These are phyloP conservation scores for Singerocomus rubriflavus DNA, from an alignment of 1,284 basidiomycete genomes.

Conservation along the genomic window DNA sequence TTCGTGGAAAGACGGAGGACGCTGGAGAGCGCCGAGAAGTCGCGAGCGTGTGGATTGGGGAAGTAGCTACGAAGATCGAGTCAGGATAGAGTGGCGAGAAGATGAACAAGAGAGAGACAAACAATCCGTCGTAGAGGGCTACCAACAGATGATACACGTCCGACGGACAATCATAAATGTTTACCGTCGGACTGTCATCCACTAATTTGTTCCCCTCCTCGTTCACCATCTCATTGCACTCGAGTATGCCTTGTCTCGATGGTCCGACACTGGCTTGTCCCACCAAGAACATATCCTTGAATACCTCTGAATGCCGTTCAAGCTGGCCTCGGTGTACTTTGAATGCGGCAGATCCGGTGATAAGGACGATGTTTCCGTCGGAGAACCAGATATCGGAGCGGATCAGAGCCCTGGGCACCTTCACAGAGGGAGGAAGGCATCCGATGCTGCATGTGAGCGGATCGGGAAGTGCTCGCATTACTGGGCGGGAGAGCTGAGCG, in stretches of 20 bases:
- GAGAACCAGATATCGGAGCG: conserved; percentile 66
- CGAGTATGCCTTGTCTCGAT: background rate
- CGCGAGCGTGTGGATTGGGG: conserved; percentile 41
- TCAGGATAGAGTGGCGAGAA: background rate
- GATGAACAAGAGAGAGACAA: conserved; percentile 11
- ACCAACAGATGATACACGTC: conserved; percentile 55
- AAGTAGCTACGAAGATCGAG: conserved; percentile 34
- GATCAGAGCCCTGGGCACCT: conserved; percentile 30
- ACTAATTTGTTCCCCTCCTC: conserved; percentile 39
- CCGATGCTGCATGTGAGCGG: conserved; percentile 27
- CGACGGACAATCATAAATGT: conserved; percentile 53
- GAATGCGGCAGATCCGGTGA: conserved; percentile 55
- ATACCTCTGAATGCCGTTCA: conserved; percentile 68
- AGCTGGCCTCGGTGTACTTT: conserved; percentile 72
- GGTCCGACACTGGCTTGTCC: conserved; percentile 35
- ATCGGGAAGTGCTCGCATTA: conserved; percentile 25
- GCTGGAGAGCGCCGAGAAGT: conserved; percentile 56
- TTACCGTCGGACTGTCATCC: conserved; percentile 50
- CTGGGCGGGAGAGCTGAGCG: background rate
- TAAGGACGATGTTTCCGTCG: conserved; percentile 66
- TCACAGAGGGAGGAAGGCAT: background rate
- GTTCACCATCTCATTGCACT: conserved; percentile 4
- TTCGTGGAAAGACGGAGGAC: conserved; percentile 67
- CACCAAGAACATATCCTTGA: conserved; percentile 58
- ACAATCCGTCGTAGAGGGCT: conserved; percentile 59